Conservation (phyloP, 2,329 filamentous ascomycete species). For the Thelonectria olida region DNA sequence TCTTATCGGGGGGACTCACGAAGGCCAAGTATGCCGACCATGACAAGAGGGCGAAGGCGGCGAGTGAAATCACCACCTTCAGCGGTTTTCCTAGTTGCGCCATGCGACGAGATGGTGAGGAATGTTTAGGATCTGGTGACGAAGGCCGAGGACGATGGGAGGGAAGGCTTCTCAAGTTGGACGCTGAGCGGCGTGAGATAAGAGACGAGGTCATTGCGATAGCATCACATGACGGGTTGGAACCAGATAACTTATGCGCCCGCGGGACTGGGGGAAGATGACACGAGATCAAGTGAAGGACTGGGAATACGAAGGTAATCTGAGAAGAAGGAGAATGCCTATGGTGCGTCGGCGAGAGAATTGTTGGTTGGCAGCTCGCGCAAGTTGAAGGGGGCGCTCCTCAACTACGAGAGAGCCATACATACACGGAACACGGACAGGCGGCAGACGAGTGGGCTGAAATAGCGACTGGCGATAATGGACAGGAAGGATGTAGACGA, state of each 20-base stretch:
- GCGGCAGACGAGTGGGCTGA: too few species aligned
- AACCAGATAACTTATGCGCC: too few species aligned
- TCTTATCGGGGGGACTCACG: neutral
- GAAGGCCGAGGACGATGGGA: neutral
- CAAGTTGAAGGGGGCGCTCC: neutral
- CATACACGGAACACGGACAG: neutral
- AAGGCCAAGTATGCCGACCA: constrained; percentile 15
- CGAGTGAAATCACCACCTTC: constrained; percentile 5
- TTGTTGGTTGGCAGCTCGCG: too few species aligned
- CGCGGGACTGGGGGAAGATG: too few species aligned
- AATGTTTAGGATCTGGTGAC: constrained; percentile 7
- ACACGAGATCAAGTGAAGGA: too few species aligned
- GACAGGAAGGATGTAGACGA: neutral
- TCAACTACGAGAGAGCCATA: too few species aligned
- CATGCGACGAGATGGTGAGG: neutral
- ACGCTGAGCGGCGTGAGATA: constrained; percentile 18
- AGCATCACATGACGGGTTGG: constrained; percentile 3
- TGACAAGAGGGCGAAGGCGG: constrained; percentile 14
- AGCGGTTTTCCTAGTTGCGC: constrained; percentile 4
- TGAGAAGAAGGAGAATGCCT: too few species aligned
- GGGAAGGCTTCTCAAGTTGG: constrained; percentile 30
- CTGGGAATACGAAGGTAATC: too few species aligned
- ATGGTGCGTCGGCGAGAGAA: too few species aligned
- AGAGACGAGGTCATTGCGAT: constrained; percentile 31
- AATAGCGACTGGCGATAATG: neutral